Percentiles rank a stretch among this genome's conserved stretches.
phyloP scores from a whole-genome alignment of 164 flowering plant species.

The Kingdonia uniflora region DNA sequence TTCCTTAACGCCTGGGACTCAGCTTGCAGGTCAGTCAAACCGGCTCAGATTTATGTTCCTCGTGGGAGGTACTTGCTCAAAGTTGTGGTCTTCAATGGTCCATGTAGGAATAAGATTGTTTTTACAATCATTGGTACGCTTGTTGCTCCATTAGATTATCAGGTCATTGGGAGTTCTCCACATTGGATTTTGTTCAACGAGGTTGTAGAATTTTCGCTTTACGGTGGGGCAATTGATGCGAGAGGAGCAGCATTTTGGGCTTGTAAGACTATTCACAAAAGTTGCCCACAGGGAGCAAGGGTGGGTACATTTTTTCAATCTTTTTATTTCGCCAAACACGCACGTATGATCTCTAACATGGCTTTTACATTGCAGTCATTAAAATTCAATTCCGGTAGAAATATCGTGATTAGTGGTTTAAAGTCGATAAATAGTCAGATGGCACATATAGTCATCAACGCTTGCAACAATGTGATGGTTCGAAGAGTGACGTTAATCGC shows the following conservation, averaged over 20 bases:
- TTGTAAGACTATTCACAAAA: conserved; percentile 8
- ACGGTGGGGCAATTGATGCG: conserved; percentile 18
- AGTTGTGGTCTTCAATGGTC: conserved; percentile 16
- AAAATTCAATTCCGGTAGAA: conserved; percentile 7
- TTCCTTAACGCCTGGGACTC: conserved; percentile 19
- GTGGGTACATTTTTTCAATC: conserved; percentile 13
- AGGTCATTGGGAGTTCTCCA: background rate
- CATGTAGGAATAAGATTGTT: conserved; percentile 13
- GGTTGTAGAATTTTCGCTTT: conserved; percentile 14
- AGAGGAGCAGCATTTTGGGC: conserved; percentile 17
- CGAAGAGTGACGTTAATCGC: conserved; percentile 16
- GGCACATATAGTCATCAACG: conserved; percentile 16
- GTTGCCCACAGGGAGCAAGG: conserved; percentile 20
- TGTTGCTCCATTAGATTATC: conserved; percentile 15
- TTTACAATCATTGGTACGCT: conserved; percentile 18
- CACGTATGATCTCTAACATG: too few species aligned
- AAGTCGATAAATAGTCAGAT: conserved; percentile 23
- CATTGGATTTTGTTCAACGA: conserved; percentile 16
- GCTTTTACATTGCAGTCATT: conserved; percentile 14
- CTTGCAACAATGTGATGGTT: conserved; percentile 13
- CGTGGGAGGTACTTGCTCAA: conserved; percentile 16
- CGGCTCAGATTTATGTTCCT: conserved; percentile 18
- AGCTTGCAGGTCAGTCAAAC: conserved; percentile 15
- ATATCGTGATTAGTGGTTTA: conserved; percentile 18
- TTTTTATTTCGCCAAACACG: too few species aligned